Conservation (phyloP, 352 stramenopile species). For the Halophytophthora polymorphica region DNA sequence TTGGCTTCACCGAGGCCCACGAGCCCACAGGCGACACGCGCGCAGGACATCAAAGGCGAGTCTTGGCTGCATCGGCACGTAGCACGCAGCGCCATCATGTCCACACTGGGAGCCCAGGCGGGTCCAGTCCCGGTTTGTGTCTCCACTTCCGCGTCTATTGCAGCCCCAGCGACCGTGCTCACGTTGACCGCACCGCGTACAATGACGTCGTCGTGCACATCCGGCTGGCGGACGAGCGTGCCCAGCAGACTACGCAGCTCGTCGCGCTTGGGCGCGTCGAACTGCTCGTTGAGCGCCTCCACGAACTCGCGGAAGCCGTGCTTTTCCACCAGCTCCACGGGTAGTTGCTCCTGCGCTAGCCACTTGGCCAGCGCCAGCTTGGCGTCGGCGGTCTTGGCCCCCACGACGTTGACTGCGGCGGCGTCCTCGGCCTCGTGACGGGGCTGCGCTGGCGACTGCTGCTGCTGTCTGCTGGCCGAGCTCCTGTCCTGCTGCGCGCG, state of each 20-base stretch:
- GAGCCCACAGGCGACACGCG: constrained; percentile 26
- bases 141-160: constrained; percentile 4
- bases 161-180: too few species aligned
- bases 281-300: constrained; percentile 31
- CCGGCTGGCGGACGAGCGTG: constrained; percentile 8
- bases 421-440: background rate
- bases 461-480: constrained; percentile 6
- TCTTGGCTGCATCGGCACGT: constrained; percentile 32
- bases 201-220: constrained; percentile 1
- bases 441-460: too few species aligned
- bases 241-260: constrained; percentile 29
- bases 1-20: constrained; percentile 20
- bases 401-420: background rate
- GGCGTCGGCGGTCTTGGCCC: constrained; percentile 21
- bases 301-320: constrained; percentile 36
- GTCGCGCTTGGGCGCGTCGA: constrained; percentile 20
- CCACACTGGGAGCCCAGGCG: constrained; percentile 4
- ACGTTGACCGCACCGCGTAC: too few species aligned
- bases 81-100: constrained; percentile 35
- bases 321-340: constrained; percentile 36
- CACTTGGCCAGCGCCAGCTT: constrained; percentile 36
- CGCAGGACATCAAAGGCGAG: constrained; percentile 20
- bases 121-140: background rate
- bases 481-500: constrained; percentile 15
- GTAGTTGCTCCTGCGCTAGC: constrained; percentile 44